Evolutionary conservation across 1,139 yeast species (phyloP).

Genomic region (Kodamaea fungicola): DNA sequence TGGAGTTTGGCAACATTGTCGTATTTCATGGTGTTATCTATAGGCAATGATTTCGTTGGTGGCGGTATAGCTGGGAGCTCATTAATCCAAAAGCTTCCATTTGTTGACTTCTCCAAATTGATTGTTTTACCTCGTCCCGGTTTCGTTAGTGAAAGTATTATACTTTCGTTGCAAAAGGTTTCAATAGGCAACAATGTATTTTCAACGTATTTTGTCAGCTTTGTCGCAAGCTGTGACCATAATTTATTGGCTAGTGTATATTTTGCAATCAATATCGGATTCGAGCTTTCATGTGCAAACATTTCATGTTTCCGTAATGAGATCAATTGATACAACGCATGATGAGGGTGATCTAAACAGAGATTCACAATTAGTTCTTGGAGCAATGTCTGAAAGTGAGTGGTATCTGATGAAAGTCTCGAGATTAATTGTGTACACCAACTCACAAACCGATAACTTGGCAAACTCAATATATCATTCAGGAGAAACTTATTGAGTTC

Average conservation of each 20-base stretch:
- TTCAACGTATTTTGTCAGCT: slow-evolving; percentile 13
- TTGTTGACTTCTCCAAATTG: slow-evolving; percentile 30
- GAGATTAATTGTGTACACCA: slow-evolving; percentile 88
- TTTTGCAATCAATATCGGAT: slow-evolving; percentile 42
- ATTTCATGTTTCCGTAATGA: slow-evolving; percentile 50
- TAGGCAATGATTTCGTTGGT: slow-evolving; percentile 54
- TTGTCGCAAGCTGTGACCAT: slow-evolving; percentile 30
- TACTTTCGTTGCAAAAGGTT: slow-evolving; percentile 47
- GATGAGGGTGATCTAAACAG: slow-evolving; percentile 69
- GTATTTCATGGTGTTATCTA: slow-evolving; percentile 47
- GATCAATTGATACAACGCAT: slow-evolving; percentile 65
- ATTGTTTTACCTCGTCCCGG: slow-evolving; percentile 32
- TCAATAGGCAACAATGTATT: slow-evolving; percentile 40
- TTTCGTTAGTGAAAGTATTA: slow-evolving; percentile 50
- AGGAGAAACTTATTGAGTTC: slow-evolving; percentile 33
- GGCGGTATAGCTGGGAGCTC: slow-evolving; percentile 58
- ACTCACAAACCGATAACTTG: slow-evolving; percentile 61
- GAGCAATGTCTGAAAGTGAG: slow-evolving; percentile 54
- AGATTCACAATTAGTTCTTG: slow-evolving; percentile 48
- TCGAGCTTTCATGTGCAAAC: slow-evolving; percentile 24
- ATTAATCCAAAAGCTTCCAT: slow-evolving; percentile 57
- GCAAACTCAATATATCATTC: slow-evolving; percentile 38
- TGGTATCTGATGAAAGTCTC: slow-evolving; percentile 50
- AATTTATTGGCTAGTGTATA: slow-evolving; percentile 49
- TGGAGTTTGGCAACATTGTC: slow-evolving; percentile 45